Evolutionary conservation across 1,139 yeast species (phyloP), one percentile per base, ranked within the genome.

Genomic region (Pichia sp.): DNA sequence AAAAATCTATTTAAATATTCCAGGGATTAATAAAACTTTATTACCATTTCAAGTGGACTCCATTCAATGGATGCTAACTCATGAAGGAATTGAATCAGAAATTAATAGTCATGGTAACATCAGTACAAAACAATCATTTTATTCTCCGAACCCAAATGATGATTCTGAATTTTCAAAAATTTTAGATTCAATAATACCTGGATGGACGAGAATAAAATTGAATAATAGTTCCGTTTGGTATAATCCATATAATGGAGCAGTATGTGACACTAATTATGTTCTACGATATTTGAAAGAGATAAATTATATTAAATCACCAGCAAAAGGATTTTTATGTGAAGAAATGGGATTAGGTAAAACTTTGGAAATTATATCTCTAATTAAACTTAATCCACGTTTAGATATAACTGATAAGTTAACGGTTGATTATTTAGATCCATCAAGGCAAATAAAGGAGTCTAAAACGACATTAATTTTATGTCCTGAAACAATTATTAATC

Each of bases 301-400:
- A 2, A 11, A 42, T 20, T 41, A 31, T 30, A 39, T 30, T n/a
- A n/a, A 37, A 42, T 68, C 37, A 16, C 71, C 44, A 10, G 90
- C 87, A 0, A 73, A 72, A 47, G 96, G 92, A 0, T 65, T 90
- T 8, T 62, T 90, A 34, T 84, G 94, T 1, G 97, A 90, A 59
- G 97, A 92, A 63, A 92, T 92, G 98, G 97, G 98, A 0, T 71
- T 92, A 5, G 98, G 98, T 0, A 92, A 92, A 60, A 90, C 97
- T 0, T 81, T 92, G 2, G 98, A 92, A 60, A 69, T 87, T 7
- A 70, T 87, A 2, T 71, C 95, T 0, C 64, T 89, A 31, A 65
- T 82, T 0, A 59, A 81, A 3, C 58, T 81, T 45, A 83, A 90
- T 59, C 78, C 69, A 26, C 62, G 87, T 22, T 32, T 42, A 2